Evolutionary conservation across 108 stramenopile species (phyloP).

Genomic region (Bacterosira constricta): DNA sequence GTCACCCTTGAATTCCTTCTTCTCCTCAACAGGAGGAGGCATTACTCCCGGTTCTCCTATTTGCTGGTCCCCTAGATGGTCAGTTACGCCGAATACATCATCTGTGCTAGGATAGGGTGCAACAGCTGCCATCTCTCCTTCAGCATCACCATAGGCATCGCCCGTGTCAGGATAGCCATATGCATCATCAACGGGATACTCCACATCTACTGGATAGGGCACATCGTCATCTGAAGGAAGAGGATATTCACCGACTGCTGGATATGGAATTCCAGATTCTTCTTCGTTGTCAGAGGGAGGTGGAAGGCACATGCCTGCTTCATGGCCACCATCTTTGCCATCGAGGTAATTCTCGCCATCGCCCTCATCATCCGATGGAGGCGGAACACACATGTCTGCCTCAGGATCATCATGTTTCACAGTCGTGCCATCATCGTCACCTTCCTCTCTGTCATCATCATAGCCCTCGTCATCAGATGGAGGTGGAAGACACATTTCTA

Average conservation of each 20-base stretch:
- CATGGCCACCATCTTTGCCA: conserved; percentile 5
- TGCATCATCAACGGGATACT: conserved; percentile 35
- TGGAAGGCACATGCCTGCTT: conserved; percentile 31
- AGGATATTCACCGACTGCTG: conserved; percentile 34
- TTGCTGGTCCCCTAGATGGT: neutral
- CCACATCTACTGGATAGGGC: conserved; percentile 37
- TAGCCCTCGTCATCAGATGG: conserved; percentile 20
- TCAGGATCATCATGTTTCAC: conserved; percentile 2
- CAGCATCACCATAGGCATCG: conserved; percentile 20
- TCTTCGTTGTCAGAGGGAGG: conserved; percentile 33
- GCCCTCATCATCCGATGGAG: conserved; percentile 36
- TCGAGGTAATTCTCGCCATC: conserved; percentile 3
- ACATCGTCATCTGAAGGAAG: conserved; percentile 4
- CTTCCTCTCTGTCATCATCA: neutral
- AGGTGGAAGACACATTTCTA: conserved; percentile 16
- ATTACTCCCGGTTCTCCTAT: neutral
- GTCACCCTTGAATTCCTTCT: conserved; percentile 70
- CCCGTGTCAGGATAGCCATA: conserved; percentile 38
- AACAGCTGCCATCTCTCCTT: conserved; percentile 26
- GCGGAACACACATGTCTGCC: conserved; percentile 33
- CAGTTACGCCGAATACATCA: conserved; percentile 1
- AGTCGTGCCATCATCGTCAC: conserved; percentile 1
- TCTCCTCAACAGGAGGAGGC: conserved; percentile 29
- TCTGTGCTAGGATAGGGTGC: conserved; percentile 42
- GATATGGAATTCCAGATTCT: conserved; percentile 24